Percentiles rank a stretch among this genome's conserved stretches.
phyloP scores from a whole-genome alignment of 345 rosid species.

The Leavenworthia alabamica region DNA sequence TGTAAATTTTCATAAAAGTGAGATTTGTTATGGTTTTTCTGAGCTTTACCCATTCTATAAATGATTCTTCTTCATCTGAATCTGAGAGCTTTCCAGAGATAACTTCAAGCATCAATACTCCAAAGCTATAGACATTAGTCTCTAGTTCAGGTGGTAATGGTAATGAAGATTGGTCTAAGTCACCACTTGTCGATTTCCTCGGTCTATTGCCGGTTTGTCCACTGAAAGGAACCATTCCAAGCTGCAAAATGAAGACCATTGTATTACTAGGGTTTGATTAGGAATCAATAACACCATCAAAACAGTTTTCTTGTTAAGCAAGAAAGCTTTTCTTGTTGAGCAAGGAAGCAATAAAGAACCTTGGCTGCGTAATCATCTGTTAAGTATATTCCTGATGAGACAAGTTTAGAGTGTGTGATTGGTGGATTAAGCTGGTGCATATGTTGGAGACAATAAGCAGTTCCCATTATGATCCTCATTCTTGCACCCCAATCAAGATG shows the following conservation, averaged over 20 bases:
- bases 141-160: slow-evolving; percentile 50
- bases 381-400: slow-evolving; percentile 42
- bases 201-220: slow-evolving; percentile 22
- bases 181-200: slow-evolving; percentile 39
- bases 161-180: slow-evolving; percentile 37
- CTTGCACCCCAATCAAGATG: slow-evolving; percentile 90
- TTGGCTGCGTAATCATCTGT: slow-evolving; percentile 95
- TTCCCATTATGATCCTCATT: slow-evolving; percentile 85
- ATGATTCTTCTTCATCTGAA: slow-evolving; percentile 57
- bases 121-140: slow-evolving; percentile 62
- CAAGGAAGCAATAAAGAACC: slow-evolving; percentile 45
- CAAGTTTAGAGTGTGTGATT: slow-evolving; percentile 42
- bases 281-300: neutral
- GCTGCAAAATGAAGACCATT: slow-evolving; percentile 34
- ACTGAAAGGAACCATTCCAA: slow-evolving; percentile 47
- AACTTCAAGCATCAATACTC: slow-evolving; percentile 70
- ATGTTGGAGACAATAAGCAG: slow-evolving; percentile 79
- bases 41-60: slow-evolving; percentile 62
- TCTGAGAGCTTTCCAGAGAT: slow-evolving; percentile 76
- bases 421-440: slow-evolving; percentile 93
- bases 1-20: neutral
- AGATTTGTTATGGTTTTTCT: neutral
- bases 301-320: neutral
- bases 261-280: neutral
- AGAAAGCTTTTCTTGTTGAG: too few relatives aligned